Percentiles rank a stretch among this genome's conserved stretches.
Conservation (phyloP, 257 asterid genomes). For the Datura wrightii region DNA sequence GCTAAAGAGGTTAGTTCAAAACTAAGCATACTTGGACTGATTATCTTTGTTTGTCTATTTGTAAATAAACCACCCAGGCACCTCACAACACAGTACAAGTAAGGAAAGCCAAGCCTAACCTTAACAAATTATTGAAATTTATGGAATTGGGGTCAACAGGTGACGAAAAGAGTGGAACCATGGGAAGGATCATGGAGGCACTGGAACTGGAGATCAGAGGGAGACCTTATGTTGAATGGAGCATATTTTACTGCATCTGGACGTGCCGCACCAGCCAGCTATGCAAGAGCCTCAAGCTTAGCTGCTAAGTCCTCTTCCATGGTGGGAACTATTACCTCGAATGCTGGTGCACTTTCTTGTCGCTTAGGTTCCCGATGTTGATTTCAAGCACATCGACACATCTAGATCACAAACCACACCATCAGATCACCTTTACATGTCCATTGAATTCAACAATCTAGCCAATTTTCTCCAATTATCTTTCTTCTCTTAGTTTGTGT, state of each 20-base stretch:
- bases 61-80: not conserved
- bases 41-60: not conserved
- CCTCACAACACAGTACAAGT: not conserved
- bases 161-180: constrained; percentile 70
- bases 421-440: not conserved
- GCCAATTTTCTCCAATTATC: not conserved
- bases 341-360: constrained; percentile 73
- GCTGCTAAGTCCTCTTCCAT: constrained; percentile 86
- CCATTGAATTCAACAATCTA: constrained; percentile 8
- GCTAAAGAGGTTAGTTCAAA: constrained; percentile 74
- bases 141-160: constrained; percentile 48
- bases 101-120: not conserved
- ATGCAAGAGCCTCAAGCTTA: constrained; percentile 85
- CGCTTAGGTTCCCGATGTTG: constrained; percentile 63
- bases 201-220: constrained; percentile 99
- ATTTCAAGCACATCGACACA: constrained; percentile 20
- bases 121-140: not conserved
- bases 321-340: constrained; percentile 71
- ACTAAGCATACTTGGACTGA: not conserved
- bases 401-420: not conserved
- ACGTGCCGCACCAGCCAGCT: constrained; percentile 69
- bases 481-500: constrained; percentile 15
- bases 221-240: constrained; percentile 92
- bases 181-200: constrained; percentile 59
- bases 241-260: constrained; percentile 87